Evolutionary conservation across 192 early-diverging fungal species (phyloP).

Genomic region (Chytriomyces sp.): DNA sequence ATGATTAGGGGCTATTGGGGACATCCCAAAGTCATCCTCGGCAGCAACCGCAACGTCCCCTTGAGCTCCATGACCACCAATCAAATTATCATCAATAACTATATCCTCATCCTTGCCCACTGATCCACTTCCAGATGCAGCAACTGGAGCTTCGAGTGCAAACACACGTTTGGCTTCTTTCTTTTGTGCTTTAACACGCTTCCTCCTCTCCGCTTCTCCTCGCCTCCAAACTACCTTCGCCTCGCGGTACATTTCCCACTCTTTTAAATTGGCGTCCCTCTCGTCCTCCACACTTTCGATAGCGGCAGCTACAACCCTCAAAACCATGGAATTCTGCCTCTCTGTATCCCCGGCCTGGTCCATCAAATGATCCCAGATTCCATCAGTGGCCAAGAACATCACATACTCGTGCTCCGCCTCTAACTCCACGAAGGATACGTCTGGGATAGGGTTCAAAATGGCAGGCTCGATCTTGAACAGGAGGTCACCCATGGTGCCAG

Average conservation of each 20-base stretch:
- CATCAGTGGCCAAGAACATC: slow-evolving; percentile 58
- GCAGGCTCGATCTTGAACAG: slow-evolving; percentile 65
- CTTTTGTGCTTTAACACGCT: neutral
- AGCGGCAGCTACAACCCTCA: slow-evolving; percentile 26
- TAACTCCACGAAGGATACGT: slow-evolving; percentile 52
- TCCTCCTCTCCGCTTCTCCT: neutral
- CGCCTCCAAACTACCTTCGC: slow-evolving; percentile 4
- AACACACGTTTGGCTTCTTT: neutral
- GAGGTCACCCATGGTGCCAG: slow-evolving; percentile 65
- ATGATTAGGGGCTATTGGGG: neutral
- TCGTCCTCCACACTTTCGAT: slow-evolving; percentile 26
- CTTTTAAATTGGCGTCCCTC: slow-evolving; percentile 6
- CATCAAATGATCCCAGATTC: slow-evolving; percentile 64
- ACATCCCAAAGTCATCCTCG: neutral
- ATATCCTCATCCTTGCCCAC: neutral
- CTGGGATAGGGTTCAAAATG: slow-evolving; percentile 50
- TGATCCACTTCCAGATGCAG: neutral
- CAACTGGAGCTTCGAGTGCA: too few species aligned
- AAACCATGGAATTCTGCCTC: slow-evolving; percentile 31
- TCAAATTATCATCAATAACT: slow-evolving; percentile 1
- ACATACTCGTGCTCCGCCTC: slow-evolving; percentile 42
- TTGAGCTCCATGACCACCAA: neutral
- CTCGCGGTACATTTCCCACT: neutral
- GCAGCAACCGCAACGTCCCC: neutral
- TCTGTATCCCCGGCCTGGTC: slow-evolving; percentile 25